Conservation (phyloP, 225 moss, liverwort and hornwort genomes). For the Takakia lepidozioides region DNA sequence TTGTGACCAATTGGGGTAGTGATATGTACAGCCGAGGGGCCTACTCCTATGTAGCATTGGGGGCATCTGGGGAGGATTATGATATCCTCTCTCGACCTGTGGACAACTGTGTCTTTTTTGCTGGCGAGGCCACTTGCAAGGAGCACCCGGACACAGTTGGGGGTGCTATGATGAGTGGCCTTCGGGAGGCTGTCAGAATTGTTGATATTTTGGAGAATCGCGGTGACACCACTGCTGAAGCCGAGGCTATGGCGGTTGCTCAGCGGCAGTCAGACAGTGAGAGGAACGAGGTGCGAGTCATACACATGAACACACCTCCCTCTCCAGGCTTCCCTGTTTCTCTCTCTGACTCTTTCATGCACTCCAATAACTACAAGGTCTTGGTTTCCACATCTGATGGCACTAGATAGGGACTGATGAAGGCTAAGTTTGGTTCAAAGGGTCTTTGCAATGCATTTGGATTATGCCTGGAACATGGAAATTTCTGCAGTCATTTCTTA, state of each 20-base stretch:
- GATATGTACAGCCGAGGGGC: slow-evolving; percentile 50
- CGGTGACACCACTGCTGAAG: slow-evolving; percentile 61
- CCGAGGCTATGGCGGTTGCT: slow-evolving; percentile 49
- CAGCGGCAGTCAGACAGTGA: slow-evolving; percentile 66
- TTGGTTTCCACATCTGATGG: no score
- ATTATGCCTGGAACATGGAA: no score
- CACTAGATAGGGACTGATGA: no score
- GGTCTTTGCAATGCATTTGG: no score
- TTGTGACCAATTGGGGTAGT: slow-evolving; percentile 52
- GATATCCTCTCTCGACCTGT: slow-evolving; percentile 58
- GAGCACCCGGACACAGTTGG: slow-evolving; percentile 65
- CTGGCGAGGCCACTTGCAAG: slow-evolving; percentile 65
- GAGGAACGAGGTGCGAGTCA: slow-evolving; percentile 50
- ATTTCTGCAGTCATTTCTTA: no score
- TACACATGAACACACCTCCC: no score
- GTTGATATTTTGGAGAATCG: slow-evolving; percentile 64
- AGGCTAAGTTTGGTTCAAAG: no score
- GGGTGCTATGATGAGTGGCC: slow-evolving; percentile 62
- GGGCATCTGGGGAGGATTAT: slow-evolving; percentile 60
- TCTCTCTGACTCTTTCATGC: no score
- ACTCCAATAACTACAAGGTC: no score
- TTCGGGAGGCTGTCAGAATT: slow-evolving; percentile 59
- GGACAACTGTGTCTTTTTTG: slow-evolving; percentile 54
- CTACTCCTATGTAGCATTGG: slow-evolving; percentile 61
- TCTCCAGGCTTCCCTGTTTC: no score